Conservation (phyloP, 2,329 filamentous ascomycete species). For the Xylariaceae sp. region DNA sequence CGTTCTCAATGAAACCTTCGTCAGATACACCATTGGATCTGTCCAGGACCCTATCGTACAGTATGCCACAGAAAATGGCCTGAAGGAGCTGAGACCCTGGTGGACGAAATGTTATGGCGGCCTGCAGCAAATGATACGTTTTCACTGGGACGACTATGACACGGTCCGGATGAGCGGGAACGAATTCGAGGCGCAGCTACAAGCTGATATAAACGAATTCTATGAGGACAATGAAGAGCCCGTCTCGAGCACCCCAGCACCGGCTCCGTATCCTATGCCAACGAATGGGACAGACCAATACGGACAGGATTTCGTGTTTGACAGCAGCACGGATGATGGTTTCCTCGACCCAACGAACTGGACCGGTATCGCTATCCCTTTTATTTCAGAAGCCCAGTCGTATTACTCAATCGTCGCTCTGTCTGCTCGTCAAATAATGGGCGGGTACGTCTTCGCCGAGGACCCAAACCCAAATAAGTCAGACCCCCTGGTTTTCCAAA, state of each 20-base stretch:
- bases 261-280: constrained; percentile 34
- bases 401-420: constrained; percentile 74
- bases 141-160: constrained; percentile 64
- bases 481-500: constrained; percentile 70
- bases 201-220: constrained; percentile 61
- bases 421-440: constrained; percentile 73
- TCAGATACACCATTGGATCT: constrained; percentile 65
- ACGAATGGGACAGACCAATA: constrained; percentile 27
- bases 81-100: constrained; percentile 64
- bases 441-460: constrained; percentile 68
- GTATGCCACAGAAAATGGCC: constrained; percentile 62
- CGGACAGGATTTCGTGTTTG: constrained; percentile 22
- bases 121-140: constrained; percentile 55
- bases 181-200: constrained; percentile 63
- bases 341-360: constrained; percentile 45
- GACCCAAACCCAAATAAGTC: constrained; percentile 43
- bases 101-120: constrained; percentile 66
- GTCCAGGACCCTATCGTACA: constrained; percentile 67
- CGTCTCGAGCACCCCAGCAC: constrained; percentile 55
- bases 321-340: constrained; percentile 23
- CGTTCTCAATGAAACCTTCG: constrained; percentile 40
- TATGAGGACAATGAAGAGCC: constrained; percentile 42
- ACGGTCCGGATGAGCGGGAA: constrained; percentile 55
- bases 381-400: constrained; percentile 66
- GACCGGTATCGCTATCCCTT: constrained; percentile 51